These are phyloP conservation scores for Flaveria bidentis DNA, from an alignment of 129 eudicot genomes.

Conservation along the genomic window DNA sequence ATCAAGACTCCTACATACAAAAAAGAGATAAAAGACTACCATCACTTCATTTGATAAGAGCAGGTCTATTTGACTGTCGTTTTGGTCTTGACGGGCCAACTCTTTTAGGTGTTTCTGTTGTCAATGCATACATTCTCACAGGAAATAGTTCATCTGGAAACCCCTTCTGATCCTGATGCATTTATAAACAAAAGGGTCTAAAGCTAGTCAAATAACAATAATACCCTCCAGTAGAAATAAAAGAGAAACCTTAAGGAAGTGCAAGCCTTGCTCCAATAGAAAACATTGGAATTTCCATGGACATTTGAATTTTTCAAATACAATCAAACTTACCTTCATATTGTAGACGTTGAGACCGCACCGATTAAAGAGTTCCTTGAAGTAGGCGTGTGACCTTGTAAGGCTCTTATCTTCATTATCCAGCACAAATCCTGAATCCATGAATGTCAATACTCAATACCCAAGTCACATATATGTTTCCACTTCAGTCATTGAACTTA, in stretches of 20 bases:
- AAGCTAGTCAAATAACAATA: not conserved
- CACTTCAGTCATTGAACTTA: not conserved
- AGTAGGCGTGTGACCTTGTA: conserved; percentile 86
- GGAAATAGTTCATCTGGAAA: conserved; percentile 83
- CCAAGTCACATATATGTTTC: not conserved
- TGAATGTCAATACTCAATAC: not conserved
- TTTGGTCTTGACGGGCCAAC: conserved; percentile 46
- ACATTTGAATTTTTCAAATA: conserved; percentile 9
- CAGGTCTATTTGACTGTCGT: conserved; percentile 60
- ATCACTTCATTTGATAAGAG: conserved; percentile 51
- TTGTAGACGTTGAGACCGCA: conserved; percentile 70
- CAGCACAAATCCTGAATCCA: conserved; percentile 72
- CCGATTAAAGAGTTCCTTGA: conserved; percentile 78
- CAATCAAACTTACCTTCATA: conserved; percentile 49
- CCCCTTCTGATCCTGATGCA: conserved; percentile 71
- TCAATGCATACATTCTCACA: conserved; percentile 89
- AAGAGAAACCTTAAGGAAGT: not conserved
- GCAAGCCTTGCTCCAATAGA: not conserved
- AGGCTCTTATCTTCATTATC: conserved; percentile 91
- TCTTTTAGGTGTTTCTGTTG: conserved; percentile 62
- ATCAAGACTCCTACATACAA: conserved; percentile 13
- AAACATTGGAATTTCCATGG: not conserved
- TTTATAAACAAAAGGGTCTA: not conserved
- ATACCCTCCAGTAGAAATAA: not conserved
- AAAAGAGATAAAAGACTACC: not conserved